These are phyloP conservation scores for Aspergillus brunneoviolaceus DNA, from an alignment of 2,329 filamentous ascomycete genomes.

Conservation along the genomic window DNA sequence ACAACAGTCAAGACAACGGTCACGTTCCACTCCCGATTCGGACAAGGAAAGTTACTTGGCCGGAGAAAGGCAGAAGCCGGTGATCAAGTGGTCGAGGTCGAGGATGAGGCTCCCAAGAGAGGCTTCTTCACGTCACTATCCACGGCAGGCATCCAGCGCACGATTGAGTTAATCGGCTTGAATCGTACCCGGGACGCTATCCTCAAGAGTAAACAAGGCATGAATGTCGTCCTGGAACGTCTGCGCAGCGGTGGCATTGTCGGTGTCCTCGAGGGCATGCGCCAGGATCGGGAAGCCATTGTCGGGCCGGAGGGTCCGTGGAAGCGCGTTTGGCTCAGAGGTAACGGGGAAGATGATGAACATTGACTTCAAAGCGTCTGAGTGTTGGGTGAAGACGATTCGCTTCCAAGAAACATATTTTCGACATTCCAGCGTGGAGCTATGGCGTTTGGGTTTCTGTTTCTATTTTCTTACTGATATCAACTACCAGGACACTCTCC, in stretches of 20 bases:
- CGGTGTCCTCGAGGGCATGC: constrained; percentile 69
- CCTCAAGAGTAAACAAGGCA: constrained; percentile 63
- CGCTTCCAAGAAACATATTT: constrained; percentile 14
- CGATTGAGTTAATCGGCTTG: constrained; percentile 62
- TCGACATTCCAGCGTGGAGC: constrained; percentile 27
- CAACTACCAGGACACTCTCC: constrained; percentile 23
- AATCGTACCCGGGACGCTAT: constrained; percentile 61
- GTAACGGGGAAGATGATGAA: constrained; percentile 33
- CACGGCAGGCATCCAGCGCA: constrained; percentile 60
- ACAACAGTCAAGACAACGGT: constrained; percentile 62
- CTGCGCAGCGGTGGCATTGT: constrained; percentile 66
- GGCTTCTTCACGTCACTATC: constrained; percentile 61
- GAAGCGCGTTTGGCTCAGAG: constrained; percentile 44
- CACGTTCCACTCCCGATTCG: constrained; percentile 61
- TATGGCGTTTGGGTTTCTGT: constrained; percentile 22
- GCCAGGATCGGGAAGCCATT: constrained; percentile 55
- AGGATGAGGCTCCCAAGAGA: constrained; percentile 54
- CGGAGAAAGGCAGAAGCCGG: constrained; percentile 40
- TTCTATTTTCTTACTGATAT: constrained; percentile 10
- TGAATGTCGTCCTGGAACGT: constrained; percentile 65
- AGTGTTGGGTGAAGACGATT: not conserved
- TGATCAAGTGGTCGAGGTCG: constrained; percentile 42
- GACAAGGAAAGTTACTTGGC: constrained; percentile 54
- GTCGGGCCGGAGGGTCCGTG: constrained; percentile 41
- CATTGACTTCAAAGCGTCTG: constrained; percentile 18